Percentiles rank a stretch among this genome's conserved stretches.
phyloP scores from a whole-genome alignment of 495 filamentous ascomycete species.

The Xylaria nigripes region DNA sequence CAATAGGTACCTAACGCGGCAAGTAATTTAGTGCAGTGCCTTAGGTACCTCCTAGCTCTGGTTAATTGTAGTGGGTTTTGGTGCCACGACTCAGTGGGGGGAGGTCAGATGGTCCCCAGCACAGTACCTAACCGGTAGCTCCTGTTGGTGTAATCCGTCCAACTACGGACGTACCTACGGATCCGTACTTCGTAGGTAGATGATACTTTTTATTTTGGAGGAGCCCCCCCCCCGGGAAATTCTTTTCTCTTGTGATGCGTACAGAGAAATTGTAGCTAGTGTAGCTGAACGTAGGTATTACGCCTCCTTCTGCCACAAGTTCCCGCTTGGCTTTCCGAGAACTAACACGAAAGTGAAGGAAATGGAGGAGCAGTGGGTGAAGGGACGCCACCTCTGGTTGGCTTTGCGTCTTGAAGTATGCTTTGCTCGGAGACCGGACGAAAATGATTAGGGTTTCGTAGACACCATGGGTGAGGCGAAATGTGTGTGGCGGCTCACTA shows the following conservation, averaged over 20 bases:
- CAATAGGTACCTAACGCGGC: neutral
- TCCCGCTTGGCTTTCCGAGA: neutral
- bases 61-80: neutral
- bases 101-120: neutral
- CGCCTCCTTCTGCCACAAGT: neutral
- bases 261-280: neutral
- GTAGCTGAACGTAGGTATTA: neutral
- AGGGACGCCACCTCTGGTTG: neutral
- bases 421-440: neutral
- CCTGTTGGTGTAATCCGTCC: neutral
- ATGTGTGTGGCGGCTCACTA: neutral
- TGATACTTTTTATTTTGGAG: neutral
- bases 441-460: neutral
- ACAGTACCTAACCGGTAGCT: neutral
- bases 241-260: neutral
- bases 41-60: neutral
- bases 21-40: neutral
- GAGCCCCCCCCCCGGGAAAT: constrained; percentile 4
- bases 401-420: neutral
- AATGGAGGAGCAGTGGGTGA: neutral
- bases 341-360: neutral
- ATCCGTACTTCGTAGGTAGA: too few species aligned
- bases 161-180: too few species aligned
- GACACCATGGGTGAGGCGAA: neutral
- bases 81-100: constrained; percentile 8